Conservation (phyloP, 495 filamentous ascomycete species). For the Lasiosphaeriaceae sp. region DNA sequence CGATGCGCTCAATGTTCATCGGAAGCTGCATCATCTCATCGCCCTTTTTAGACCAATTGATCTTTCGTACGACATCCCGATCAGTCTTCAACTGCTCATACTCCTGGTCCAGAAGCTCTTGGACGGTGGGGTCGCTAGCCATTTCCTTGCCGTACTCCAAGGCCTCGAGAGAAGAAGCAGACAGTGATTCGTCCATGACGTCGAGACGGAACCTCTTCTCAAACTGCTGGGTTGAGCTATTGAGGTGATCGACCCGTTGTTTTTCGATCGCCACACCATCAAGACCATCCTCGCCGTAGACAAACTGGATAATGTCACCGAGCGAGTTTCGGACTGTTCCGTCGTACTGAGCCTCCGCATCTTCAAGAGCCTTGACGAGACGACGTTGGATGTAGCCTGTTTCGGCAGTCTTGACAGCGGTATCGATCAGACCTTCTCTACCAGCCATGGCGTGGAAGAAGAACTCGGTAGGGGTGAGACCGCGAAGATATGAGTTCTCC, state of each 20-base stretch:
- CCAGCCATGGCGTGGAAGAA: conserved; percentile 99
- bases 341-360: conserved; percentile 96
- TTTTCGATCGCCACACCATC: conserved; percentile 89
- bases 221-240: conserved; percentile 67
- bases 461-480: conserved; percentile 91
- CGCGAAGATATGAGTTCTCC: conserved; percentile 97
- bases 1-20: conserved; percentile 84
- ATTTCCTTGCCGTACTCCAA: conserved; percentile 88
- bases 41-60: conserved; percentile 44
- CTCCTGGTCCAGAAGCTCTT: conserved; percentile 81
- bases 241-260: conserved; percentile 82
- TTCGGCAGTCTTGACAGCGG: conserved; percentile 97
- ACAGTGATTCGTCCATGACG: conserved; percentile 71
- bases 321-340: conserved; percentile 96
- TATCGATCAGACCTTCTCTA: conserved; percentile 99
- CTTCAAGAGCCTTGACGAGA: conserved; percentile 95
- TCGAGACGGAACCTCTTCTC: conserved; percentile 82
- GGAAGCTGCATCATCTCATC: conserved; percentile 85
- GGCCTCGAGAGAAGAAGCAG: conserved; percentile 60
- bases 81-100: conserved; percentile 74
- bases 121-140: conserved; percentile 76
- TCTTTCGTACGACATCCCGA: conserved; percentile 69
- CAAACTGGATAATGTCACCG: conserved; percentile 94
- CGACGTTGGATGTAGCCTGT: conserved; percentile 99
- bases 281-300: conserved; percentile 96